phyloP scores from a whole-genome alignment of 2,329 filamentous ascomycete genomes.

The Pleurostoma richardsiae region DNA sequence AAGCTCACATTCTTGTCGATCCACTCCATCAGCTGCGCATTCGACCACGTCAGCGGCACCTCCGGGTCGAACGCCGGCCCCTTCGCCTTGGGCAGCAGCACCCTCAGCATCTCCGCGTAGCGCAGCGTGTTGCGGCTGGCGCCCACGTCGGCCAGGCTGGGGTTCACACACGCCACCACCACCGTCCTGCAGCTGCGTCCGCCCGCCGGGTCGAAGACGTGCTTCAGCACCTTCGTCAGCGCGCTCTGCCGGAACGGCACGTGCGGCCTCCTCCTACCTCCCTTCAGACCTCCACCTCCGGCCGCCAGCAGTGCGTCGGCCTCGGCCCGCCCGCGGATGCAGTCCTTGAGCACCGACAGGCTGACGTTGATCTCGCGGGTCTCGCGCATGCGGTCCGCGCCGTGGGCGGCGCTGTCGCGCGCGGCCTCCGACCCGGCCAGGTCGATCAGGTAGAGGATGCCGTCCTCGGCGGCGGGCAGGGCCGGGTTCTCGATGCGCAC shows the following conservation, averaged over 20 bases:
- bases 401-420: constrained; percentile 32
- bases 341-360: constrained; percentile 45
- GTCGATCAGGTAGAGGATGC: constrained; percentile 40
- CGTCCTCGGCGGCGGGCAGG: constrained; percentile 24
- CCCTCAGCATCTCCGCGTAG: background rate
- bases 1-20: constrained; percentile 32
- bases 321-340: constrained; percentile 39
- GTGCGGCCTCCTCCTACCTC: constrained; percentile 25
- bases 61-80: constrained; percentile 15
- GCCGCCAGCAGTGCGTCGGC: constrained; percentile 18
- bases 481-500: constrained; percentile 31
- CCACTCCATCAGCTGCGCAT: constrained; percentile 31
- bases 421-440: constrained; percentile 44
- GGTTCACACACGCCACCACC: constrained; percentile 42
- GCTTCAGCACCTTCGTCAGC: constrained; percentile 42
- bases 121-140: constrained; percentile 43
- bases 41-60: constrained; percentile 32
- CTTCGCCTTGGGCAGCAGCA: constrained; percentile 23
- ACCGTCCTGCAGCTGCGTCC: constrained; percentile 34
- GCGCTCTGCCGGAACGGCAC: constrained; percentile 41
- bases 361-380: constrained; percentile 38
- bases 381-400: constrained; percentile 37
- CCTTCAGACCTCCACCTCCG: background rate
- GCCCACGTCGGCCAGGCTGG: constrained; percentile 34
- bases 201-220: constrained; percentile 38